These are phyloP conservation scores for Apophysomyces trapeziformis DNA, from an alignment of 371 early-diverging fungal genomes.

Conservation along the genomic window DNA sequence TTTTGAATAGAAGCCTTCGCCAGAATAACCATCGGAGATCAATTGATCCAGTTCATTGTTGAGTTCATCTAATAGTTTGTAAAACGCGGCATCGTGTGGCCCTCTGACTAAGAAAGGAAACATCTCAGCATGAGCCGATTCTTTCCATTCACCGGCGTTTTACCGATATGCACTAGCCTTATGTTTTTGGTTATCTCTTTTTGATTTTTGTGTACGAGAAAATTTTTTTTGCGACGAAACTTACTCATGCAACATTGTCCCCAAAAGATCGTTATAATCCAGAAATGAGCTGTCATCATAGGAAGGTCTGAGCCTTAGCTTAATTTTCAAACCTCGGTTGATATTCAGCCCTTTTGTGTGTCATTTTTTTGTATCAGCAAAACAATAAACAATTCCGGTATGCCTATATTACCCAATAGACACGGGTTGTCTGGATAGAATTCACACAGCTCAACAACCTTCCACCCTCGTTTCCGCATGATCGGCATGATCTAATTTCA, in stretches of 20 bases:
- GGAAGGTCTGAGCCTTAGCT: constrained; percentile 59
- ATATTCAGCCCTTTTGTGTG: constrained; percentile 56
- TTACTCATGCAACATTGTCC: constrained; percentile 72
- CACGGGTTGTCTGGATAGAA: constrained; percentile 60
- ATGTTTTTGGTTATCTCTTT: neutral
- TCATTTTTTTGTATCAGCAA: neutral
- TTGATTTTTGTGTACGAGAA: constrained; percentile 5
- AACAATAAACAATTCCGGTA: too few species aligned
- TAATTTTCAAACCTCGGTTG: constrained; percentile 61
- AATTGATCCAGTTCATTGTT: constrained; percentile 56
- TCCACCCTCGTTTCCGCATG: constrained; percentile 62
- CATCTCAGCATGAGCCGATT: neutral
- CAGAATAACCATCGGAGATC: constrained; percentile 48
- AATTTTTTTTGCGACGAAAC: neutral
- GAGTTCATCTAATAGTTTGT: constrained; percentile 58
- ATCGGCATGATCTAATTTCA: constrained; percentile 59
- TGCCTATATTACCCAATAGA: constrained; percentile 43
- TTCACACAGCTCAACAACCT: constrained; percentile 55
- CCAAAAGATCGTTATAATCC: constrained; percentile 61
- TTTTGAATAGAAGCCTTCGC: constrained; percentile 55
- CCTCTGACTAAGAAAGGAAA: constrained; percentile 46
- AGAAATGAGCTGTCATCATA: constrained; percentile 53
- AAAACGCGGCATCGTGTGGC: constrained; percentile 70
- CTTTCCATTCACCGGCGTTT: neutral
- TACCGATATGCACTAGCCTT: constrained; percentile 60